Conservation (phyloP, 352 stramenopile species). For the Pythium rhizo-oryzae region DNA sequence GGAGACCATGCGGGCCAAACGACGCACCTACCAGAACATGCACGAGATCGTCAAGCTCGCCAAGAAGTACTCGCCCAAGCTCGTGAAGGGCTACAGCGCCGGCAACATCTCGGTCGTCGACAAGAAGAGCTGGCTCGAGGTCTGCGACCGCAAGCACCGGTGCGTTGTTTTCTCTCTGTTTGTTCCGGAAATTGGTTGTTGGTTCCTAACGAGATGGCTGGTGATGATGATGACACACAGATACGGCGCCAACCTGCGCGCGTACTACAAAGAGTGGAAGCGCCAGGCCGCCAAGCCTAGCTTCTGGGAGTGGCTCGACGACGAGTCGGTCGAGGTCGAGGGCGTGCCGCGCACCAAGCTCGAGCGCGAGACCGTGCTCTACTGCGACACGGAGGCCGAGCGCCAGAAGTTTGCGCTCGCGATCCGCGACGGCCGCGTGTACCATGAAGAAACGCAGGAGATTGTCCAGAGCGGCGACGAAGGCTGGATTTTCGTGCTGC, state of each 20-base stretch:
- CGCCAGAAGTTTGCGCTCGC: slow-evolving; percentile 90
- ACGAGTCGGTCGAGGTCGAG: slow-evolving; percentile 85
- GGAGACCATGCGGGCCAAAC: slow-evolving; percentile 73
- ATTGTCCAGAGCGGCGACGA: slow-evolving; percentile 92
- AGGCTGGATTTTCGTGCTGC: slow-evolving; percentile 97
- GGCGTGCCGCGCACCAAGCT: slow-evolving; percentile 91
- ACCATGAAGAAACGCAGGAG: slow-evolving; percentile 60
- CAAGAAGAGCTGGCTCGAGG: slow-evolving; percentile 91
- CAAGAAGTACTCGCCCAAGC: slow-evolving; percentile 89
- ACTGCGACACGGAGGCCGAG: slow-evolving; percentile 91
- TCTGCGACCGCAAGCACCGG: slow-evolving; percentile 87
- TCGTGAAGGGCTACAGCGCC: slow-evolving; percentile 88
- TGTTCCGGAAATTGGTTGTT: not conserved
- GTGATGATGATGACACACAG: slow-evolving; percentile 40
- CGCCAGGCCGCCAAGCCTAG: slow-evolving; percentile 72
- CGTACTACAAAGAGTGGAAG: slow-evolving; percentile 98
- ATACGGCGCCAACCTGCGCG: slow-evolving; percentile 96
- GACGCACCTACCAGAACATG: slow-evolving; percentile 86
- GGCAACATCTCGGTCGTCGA: slow-evolving; percentile 92
- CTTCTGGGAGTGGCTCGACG: slow-evolving; percentile 91
- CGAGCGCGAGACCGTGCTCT: slow-evolving; percentile 95
- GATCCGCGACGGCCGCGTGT: slow-evolving; percentile 66
- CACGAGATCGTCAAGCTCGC: slow-evolving; percentile 89
- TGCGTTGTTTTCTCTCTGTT: slow-evolving; percentile 34
- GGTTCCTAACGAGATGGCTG: not conserved